A percentile compares a stretch with the other conserved stretches of the same genome.
phyloP scores from a whole-genome alignment of 495 filamentous ascomycete genomes.

The Penicillium chermesinum region DNA sequence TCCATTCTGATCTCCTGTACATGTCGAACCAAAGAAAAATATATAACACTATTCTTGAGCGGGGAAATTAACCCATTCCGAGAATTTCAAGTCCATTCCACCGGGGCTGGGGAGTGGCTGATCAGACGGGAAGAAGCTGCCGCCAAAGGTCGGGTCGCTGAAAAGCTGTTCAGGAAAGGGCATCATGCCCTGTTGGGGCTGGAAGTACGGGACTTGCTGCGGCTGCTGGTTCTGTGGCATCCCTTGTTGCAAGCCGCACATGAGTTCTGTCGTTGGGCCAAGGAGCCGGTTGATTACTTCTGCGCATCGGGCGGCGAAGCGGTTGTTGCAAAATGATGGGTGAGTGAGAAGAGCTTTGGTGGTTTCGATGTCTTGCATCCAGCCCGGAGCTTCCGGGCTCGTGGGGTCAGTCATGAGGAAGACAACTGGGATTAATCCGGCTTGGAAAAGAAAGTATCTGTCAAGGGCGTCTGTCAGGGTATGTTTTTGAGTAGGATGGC shows the following conservation, averaged over 20 bases:
- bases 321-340: constrained; percentile 39
- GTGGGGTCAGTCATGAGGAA: constrained; percentile 46
- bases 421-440: constrained; percentile 46
- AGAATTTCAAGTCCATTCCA: constrained; percentile 45
- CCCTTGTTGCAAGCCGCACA: constrained; percentile 2
- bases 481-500: background rate
- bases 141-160: constrained; percentile 31
- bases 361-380: constrained; percentile 44
- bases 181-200: constrained; percentile 29
- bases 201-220: constrained; percentile 10
- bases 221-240: constrained; percentile 14
- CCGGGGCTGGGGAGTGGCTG: constrained; percentile 29
- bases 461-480: constrained; percentile 1
- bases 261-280: constrained; percentile 23
- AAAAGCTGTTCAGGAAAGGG: constrained; percentile 42
- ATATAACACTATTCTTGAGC: constrained; percentile 20
- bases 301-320: constrained; percentile 39
- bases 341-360: constrained; percentile 43
- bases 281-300: constrained; percentile 43
- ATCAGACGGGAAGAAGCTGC: constrained; percentile 35
- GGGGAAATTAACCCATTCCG: constrained; percentile 43
- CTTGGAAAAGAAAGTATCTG: constrained; percentile 53
- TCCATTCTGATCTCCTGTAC: constrained; percentile 3
- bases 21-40: constrained; percentile 1
- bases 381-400: constrained; percentile 36